Percentiles rank a stretch among this genome's conserved stretches.
These are phyloP conservation scores for Vanrija pseudolonga DNA, from an alignment of 1,284 basidiomycete genomes.

Conservation along the genomic window DNA sequence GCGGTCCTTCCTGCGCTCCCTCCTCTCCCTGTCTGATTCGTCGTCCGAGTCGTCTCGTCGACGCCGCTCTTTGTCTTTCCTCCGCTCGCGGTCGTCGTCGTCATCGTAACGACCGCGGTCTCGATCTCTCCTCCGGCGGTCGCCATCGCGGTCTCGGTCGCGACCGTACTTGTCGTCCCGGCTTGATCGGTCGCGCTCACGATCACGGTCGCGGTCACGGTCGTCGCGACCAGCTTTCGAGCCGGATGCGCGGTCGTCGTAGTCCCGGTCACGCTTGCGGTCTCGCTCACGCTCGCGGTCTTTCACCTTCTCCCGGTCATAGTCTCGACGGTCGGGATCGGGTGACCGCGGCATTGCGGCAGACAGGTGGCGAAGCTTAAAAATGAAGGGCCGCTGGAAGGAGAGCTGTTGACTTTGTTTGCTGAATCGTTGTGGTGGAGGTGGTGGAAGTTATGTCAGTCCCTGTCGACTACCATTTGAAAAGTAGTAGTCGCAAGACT, in stretches of 20 bases:
- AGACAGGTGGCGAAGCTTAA: no score
- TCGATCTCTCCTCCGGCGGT: constrained; percentile 17
- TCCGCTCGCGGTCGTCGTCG: constrained; percentile 3
- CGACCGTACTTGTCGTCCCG: neutral
- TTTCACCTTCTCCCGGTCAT: constrained; percentile 22
- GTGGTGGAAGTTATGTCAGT: no score
- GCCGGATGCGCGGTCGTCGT: constrained; percentile 5
- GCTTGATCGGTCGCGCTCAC: constrained; percentile 9
- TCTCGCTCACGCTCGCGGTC: constrained; percentile 23
- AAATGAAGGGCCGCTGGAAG: no score
- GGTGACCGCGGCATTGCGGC: no score
- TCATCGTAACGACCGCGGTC: constrained; percentile 17
- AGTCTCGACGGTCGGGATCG: constrained; percentile 14
- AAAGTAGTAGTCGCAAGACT: no score
- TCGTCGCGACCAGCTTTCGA: constrained; percentile 8
- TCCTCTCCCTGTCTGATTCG: constrained; percentile 6
- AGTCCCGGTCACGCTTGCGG: constrained; percentile 14
- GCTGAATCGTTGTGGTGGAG: no score
- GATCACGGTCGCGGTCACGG: constrained; percentile 6
- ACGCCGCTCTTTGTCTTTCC: constrained; percentile 12
- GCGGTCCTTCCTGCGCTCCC: constrained; percentile 7
- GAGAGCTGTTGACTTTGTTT: no score
- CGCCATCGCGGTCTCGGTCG: constrained; percentile 30
- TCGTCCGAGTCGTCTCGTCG: constrained; percentile 8
- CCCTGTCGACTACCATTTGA: no score